These are phyloP conservation scores for Senecio squalidus DNA, from an alignment of 140 eudicot species.

Conservation along the genomic window DNA sequence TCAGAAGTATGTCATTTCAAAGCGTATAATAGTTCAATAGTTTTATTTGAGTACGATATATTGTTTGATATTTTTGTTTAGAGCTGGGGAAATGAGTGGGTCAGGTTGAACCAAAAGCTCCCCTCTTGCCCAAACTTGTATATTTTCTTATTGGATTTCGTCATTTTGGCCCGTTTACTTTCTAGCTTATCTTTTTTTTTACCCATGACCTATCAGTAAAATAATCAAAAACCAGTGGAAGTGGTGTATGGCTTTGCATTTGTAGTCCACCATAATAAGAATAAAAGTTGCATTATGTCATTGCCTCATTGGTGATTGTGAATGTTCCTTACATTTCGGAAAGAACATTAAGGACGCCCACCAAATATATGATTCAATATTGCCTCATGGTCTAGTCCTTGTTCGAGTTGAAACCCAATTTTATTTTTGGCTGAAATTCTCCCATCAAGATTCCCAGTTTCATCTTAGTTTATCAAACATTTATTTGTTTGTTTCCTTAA, in stretches of 20 bases:
- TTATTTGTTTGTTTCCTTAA: slow-evolving; percentile 2
- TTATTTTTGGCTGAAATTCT: background rate
- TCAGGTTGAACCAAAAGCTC: background rate
- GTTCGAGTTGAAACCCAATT: background rate
- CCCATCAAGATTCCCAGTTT: background rate
- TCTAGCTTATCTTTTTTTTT: too few species aligned
- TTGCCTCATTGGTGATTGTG: background rate
- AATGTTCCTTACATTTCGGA: background rate
- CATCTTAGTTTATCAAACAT: slow-evolving; percentile 5
- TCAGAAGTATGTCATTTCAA: slow-evolving; percentile 58
- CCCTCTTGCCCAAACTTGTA: too few species aligned
- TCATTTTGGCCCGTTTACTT: too few species aligned
- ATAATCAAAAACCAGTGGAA: background rate
- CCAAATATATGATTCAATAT: background rate
- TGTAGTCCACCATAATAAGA: too few species aligned
- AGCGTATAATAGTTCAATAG: slow-evolving; percentile 5
- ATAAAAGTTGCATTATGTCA: background rate
- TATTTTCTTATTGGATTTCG: too few species aligned
- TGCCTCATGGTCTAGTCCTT: background rate
- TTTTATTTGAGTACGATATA: slow-evolving; percentile 3
- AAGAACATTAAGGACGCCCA: background rate
- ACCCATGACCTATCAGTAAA: background rate
- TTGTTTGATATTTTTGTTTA: slow-evolving; percentile 1
- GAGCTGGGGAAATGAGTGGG: background rate
- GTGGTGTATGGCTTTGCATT: too few species aligned